Evolutionary conservation across 208 protist genomes (phyloP).

Genomic region (Wallacemonas rigidus): DNA sequence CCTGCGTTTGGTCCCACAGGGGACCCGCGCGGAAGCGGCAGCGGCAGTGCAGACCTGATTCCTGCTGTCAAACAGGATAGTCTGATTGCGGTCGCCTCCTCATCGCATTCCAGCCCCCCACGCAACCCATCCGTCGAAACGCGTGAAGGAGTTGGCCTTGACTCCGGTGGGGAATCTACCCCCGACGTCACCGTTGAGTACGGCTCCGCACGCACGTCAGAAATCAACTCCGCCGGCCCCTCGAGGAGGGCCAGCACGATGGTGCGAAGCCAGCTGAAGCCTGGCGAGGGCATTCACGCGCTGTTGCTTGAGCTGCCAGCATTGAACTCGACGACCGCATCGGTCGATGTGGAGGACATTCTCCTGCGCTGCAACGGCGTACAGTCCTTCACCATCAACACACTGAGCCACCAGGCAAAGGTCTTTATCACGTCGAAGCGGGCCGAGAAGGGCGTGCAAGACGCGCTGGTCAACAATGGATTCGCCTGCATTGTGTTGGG

Average conservation of each 20-base stretch:
- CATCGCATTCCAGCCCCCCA: slow-evolving; percentile 7
- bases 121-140: slow-evolving; percentile 14
- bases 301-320: slow-evolving; percentile 78
- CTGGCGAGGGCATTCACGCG: slow-evolving; percentile 15
- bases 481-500: slow-evolving; percentile 60
- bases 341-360: slow-evolving; percentile 73
- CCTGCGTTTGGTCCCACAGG: slow-evolving; percentile 37
- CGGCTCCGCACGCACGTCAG: neutral
- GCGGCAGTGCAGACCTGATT: slow-evolving; percentile 16
- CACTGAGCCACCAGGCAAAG: slow-evolving; percentile 54
- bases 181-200: slow-evolving; percentile 14
- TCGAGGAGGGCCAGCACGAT: neutral
- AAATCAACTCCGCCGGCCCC: neutral
- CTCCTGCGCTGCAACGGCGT: slow-evolving; percentile 81
- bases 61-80: slow-evolving; percentile 25
- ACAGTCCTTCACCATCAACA: slow-evolving; percentile 79
- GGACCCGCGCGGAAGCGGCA: slow-evolving; percentile 48
- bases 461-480: slow-evolving; percentile 44
- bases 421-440: slow-evolving; percentile 61
- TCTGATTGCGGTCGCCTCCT: neutral
- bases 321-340: slow-evolving; percentile 50
- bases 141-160: neutral
- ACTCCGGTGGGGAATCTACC: neutral
- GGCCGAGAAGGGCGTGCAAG: slow-evolving; percentile 37
- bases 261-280: neutral